Base-by-base conservation (phyloP, 1,284 basidiomycete genomes). In the Phenoliferia sp. region DNA sequence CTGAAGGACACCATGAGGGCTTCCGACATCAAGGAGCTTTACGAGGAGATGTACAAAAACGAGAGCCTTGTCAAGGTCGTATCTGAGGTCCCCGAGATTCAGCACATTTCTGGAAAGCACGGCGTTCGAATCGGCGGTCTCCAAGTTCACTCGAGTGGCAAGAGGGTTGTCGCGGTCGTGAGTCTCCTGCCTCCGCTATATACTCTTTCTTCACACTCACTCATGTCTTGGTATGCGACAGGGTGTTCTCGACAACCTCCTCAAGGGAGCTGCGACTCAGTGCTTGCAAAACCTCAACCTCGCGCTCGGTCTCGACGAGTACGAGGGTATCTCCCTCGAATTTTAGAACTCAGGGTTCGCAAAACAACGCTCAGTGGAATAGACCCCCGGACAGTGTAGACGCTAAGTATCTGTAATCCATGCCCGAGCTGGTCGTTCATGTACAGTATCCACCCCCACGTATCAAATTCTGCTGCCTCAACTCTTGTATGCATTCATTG, bases 191-290 rank as follows among this genome's bases (percentile, higher is more conserved):
- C 26, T 54, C 39, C 12, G 28, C 39, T 5, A 2, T 29, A n/a
- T 34, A 7, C 5, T 28, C 28, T 19, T 52, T 7, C 48, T 12
- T 44, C 39, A 52, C 5, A 19, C 48, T 52, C 22, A 52, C 48
- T 52, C 28, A 28, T 31, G 22, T 35, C 31, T n/a, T 31, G 29
- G 9, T 17, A 3, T 35, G 28, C 16, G 17, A 26, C 74, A 90
- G 88, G 93, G 92, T 64, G 92, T 92, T 0, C 80, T 99, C 73
- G 96, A 99, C 79, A 99, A 99, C 81, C 81, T 99, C 67, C 83
- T 99, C 69, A 99, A 99, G 80, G 95, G 95, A 15, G 96, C 95
- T 59, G 95, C 95, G 9, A 99, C 95, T 26, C 96, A 99, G 80
- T 98, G 94, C 79, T 78, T 99, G 68, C 93, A 94, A 84, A 99